phyloP scores from a whole-genome alignment of 306 rosid genomes.

The Vigna unguiculata region DNA sequence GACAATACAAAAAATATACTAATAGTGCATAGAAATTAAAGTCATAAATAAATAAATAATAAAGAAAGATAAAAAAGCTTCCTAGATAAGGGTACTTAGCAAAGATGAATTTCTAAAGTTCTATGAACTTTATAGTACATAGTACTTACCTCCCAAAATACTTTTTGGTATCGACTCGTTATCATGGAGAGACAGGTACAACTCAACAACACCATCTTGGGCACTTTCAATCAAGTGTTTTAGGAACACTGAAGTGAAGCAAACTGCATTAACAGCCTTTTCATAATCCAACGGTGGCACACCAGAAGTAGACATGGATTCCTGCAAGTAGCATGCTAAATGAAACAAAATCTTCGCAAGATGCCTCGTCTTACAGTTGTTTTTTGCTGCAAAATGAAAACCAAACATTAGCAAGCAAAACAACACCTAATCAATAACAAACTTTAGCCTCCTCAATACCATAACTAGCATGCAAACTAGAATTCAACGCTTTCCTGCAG shows the following conservation, averaged over 20 bases:
- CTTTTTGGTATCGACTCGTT: conserved; percentile 56
- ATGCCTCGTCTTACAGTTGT: conserved; percentile 72
- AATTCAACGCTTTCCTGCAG: not conserved
- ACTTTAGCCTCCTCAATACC: not conserved
- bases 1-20: not conserved
- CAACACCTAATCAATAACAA: not conserved
- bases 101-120: not conserved
- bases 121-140: not conserved
- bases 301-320: conserved; percentile 62
- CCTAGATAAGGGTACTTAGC: not conserved
- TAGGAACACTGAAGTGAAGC: conserved; percentile 70
- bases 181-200: conserved; percentile 63
- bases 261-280: conserved; percentile 72
- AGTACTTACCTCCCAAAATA: conserved; percentile 56
- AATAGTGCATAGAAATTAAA: not conserved
- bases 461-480: not conserved
- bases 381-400: conserved; percentile 60
- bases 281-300: conserved; percentile 55
- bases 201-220: conserved; percentile 52
- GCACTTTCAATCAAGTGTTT: conserved; percentile 74
- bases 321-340: conserved; percentile 74
- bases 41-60: not conserved
- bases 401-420: not conserved
- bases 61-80: not conserved
- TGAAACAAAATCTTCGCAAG: conserved; percentile 82